A percentile compares a stretch with the other conserved stretches of the same genome.
These are phyloP conservation scores for Saccharomycopsis microspora DNA, from an alignment of 805 yeast species.

Conservation along the genomic window DNA sequence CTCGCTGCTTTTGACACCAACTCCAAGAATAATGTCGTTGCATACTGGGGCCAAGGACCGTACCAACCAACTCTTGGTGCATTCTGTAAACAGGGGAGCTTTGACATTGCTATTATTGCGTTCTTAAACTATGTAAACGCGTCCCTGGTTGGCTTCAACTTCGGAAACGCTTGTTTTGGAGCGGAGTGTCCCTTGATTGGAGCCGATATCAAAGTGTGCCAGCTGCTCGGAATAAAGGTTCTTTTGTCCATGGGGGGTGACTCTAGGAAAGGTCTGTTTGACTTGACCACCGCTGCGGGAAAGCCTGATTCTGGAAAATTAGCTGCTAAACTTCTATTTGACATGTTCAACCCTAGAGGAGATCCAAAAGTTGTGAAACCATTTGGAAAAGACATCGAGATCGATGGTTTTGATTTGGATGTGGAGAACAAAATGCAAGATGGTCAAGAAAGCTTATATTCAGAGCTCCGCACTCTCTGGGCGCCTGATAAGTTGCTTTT, in stretches of 20 bases:
- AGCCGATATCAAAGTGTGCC: constrained; percentile 64
- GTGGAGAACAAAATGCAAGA: constrained; percentile 23
- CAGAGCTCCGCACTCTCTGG: constrained; percentile 21
- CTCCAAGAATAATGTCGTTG: constrained; percentile 39
- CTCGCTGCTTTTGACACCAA: constrained; percentile 21
- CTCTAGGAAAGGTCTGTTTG: constrained; percentile 58
- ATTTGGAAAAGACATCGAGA: constrained; percentile 6
- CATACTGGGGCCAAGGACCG: constrained; percentile 65
- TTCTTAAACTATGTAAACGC: constrained; percentile 30
- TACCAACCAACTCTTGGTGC: constrained; percentile 29
- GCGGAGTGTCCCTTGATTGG: constrained; percentile 35
- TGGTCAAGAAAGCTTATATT: constrained; percentile 42
- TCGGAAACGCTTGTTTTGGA: constrained; percentile 31
- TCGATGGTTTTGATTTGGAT: constrained; percentile 13
- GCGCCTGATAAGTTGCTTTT: constrained; percentile 39
- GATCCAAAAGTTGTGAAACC: constrained; percentile 24
- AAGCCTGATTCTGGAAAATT: constrained; percentile 67
- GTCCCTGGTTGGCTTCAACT: constrained; percentile 22
- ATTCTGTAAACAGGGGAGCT: constrained; percentile 42
- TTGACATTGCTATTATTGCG: constrained; percentile 27
- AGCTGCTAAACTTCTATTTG: constrained; percentile 49
- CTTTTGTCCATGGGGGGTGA: constrained; percentile 70
- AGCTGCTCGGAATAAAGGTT: constrained; percentile 62
- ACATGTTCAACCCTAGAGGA: constrained; percentile 37
- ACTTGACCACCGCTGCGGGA: constrained; percentile 60